phyloP scores from a whole-genome alignment of 257 asterid species.

The Anisodus acutangulus region DNA sequence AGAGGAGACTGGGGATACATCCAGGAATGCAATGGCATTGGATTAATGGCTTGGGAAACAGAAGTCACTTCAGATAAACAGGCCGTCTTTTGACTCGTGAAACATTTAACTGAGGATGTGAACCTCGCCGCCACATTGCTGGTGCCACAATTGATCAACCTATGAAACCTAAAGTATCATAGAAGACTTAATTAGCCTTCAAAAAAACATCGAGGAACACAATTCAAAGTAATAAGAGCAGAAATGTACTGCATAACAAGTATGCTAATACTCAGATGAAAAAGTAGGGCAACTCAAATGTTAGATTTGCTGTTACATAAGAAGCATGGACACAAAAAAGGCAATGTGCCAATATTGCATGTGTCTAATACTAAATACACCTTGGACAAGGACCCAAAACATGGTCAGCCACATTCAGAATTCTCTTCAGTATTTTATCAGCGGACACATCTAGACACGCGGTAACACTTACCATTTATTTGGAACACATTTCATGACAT shows the following conservation, averaged over 20 bases:
- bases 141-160: conserved; percentile 59
- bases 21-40: conserved; percentile 66
- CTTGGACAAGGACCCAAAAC: neutral
- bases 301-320: neutral
- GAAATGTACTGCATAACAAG: neutral
- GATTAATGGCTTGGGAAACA: conserved; percentile 35
- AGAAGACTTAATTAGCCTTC: conserved; percentile 12
- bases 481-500: neutral
- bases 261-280: neutral
- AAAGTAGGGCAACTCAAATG: neutral
- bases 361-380: neutral
- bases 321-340: neutral
- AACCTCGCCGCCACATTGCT: conserved; percentile 45
- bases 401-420: conserved; percentile 10
- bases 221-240: conserved; percentile 10
- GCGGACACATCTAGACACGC: neutral
- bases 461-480: neutral
- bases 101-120: conserved; percentile 40
- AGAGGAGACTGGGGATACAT: conserved; percentile 86
- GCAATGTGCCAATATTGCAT: conserved; percentile 5
- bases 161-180: conserved; percentile 73
- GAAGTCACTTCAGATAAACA: conserved; percentile 48
- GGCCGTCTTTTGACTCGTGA: conserved; percentile 38
- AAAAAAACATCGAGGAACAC: conserved; percentile 33
- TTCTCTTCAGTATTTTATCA: neutral